A percentile compares a stretch with the other conserved stretches of the same genome.
phyloP scores from a whole-genome alignment of 805 yeast genomes.

The Alloascoidea hylecoeti region DNA sequence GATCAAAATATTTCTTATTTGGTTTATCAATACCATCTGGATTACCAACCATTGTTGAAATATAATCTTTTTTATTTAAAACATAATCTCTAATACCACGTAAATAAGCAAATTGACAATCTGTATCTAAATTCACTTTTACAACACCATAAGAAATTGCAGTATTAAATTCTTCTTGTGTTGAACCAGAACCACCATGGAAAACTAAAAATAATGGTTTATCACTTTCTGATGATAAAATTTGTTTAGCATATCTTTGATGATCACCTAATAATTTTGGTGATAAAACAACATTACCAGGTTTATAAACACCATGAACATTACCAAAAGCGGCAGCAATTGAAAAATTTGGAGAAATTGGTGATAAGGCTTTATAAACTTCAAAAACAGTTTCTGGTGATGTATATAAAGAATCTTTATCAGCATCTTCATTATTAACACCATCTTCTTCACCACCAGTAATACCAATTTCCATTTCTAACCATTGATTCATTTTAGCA shows the following conservation, averaged over 20 bases:
- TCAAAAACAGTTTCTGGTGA: conserved; percentile 87
- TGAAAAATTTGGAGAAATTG: conserved; percentile 95
- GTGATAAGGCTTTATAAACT: conserved; percentile 79
- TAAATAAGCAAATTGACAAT: conserved; percentile 97
- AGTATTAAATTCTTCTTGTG: conserved; percentile 80
- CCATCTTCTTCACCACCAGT: conserved; percentile 99
- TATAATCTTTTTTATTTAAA: conserved; percentile 90
- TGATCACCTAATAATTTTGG: conserved; percentile 94
- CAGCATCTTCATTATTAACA: conserved; percentile 94
- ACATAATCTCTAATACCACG: conserved; percentile 96
- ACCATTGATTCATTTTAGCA: conserved; percentile 91
- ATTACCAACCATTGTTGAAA: conserved; percentile 86
- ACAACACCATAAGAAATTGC: conserved; percentile 93
- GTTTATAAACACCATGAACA: conserved; percentile 99
- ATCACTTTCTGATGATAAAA: conserved; percentile 33
- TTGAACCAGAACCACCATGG: conserved; percentile 99
- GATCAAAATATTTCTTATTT: conserved; percentile 99
- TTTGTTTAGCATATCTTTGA: conserved; percentile 75
- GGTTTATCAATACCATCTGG: conserved; percentile 99
- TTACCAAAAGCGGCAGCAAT: conserved; percentile 99
- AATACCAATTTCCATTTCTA: conserved; percentile 99
- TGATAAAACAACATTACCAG: conserved; percentile 90
- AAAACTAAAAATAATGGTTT: conserved; percentile 91
- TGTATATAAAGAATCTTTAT: conserved; percentile 82
- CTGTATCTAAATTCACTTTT: conserved; percentile 98